phyloP scores from a whole-genome alignment of 2,329 filamentous ascomycete genomes.

The Xylariaceae sp. region DNA sequence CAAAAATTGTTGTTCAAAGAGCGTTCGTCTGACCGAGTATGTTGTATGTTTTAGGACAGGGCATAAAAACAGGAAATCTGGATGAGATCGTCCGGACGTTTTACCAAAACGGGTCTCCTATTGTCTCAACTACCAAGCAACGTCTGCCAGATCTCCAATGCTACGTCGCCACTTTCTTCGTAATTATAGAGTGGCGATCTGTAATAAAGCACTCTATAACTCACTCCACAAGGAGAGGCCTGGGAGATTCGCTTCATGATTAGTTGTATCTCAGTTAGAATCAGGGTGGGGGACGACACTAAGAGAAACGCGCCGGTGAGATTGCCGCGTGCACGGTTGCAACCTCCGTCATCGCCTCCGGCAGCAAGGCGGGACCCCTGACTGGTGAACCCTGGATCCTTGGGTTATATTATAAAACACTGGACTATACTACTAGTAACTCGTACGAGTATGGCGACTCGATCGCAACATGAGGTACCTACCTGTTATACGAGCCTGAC shows the following conservation, averaged over 20 bases:
- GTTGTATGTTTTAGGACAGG: neutral
- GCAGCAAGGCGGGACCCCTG: slow-evolving; percentile 9
- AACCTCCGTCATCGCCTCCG: slow-evolving; percentile 4
- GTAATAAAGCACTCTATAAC: neutral
- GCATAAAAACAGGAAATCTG: slow-evolving; percentile 4
- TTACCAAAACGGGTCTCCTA: slow-evolving; percentile 2
- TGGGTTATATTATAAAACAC: neutral
- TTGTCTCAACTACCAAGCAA: neutral
- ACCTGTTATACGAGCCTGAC: neutral
- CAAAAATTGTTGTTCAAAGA: neutral
- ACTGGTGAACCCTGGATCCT: neutral
- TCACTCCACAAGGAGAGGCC: neutral
- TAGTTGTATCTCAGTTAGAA: too few relatives aligned
- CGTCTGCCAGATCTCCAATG: neutral
- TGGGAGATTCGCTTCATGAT: too few relatives aligned
- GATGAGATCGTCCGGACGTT: slow-evolving; percentile 7
- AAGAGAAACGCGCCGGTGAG: neutral
- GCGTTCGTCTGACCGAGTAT: too few relatives aligned
- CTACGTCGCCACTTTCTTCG: too few relatives aligned
- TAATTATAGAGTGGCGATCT: too few relatives aligned
- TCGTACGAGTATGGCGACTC: neutral
- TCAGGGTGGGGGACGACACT: neutral
- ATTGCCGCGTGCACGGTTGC: neutral
- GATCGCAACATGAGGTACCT: neutral
- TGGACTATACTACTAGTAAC: neutral